These are phyloP conservation scores for Haematococcus lacustris DNA, from an alignment of 139 green algal genomes.

Conservation along the genomic window DNA sequence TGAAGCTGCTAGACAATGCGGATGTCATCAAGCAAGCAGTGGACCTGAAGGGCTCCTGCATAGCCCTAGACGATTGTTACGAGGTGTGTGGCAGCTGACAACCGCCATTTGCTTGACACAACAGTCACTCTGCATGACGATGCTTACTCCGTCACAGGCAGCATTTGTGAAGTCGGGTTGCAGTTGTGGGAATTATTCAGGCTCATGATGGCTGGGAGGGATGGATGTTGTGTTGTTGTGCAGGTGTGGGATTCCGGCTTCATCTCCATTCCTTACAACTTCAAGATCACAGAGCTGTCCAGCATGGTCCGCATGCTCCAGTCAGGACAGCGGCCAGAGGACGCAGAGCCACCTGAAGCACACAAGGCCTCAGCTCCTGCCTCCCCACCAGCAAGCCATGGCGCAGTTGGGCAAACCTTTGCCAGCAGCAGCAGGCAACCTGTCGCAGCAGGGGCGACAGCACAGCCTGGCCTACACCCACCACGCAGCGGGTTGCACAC, in stretches of 20 bases:
- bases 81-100: constrained; percentile 59
- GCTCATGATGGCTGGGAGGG: no score
- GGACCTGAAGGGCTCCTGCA: constrained; percentile 61
- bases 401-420: no score
- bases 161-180: no score
- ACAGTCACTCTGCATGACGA: no score
- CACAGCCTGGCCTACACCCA: no score
- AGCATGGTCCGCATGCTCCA: constrained; percentile 49
- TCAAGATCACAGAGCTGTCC: constrained; percentile 56
- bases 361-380: neutral
- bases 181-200: constrained; percentile 79
- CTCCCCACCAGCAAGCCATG: no score
- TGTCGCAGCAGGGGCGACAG: no score
- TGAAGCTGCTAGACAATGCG: constrained; percentile 67
- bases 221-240: no score
- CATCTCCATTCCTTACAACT: constrained; percentile 89
- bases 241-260: constrained; percentile 82
- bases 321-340: constrained; percentile 13
- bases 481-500: no score
- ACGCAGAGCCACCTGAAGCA: neutral
- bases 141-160: no score
- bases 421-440: no score
- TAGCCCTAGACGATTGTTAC: constrained; percentile 90
- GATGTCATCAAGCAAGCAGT: constrained; percentile 57
- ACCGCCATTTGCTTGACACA: no score